Conservation (phyloP, 2,329 filamentous ascomycete species). For the Knoxdaviesia proteae region DNA sequence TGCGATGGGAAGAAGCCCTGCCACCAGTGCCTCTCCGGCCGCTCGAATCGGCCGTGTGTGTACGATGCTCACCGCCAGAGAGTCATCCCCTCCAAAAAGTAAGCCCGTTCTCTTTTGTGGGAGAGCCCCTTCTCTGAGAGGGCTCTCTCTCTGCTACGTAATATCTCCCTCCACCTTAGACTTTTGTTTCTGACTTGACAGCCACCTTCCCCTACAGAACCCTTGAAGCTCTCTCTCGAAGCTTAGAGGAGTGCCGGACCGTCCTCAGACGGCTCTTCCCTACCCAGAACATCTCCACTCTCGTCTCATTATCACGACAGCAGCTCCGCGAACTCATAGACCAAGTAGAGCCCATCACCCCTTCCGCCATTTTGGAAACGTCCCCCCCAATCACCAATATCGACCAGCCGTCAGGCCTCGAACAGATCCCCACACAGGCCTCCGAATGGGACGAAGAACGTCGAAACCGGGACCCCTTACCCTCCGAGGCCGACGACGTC, state of each 20-base stretch:
- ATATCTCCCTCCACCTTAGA: too few relatives aligned
- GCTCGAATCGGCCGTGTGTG: conserved; percentile 57
- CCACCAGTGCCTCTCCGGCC: conserved; percentile 63
- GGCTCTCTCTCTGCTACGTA: too few relatives aligned
- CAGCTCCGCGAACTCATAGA: conserved; percentile 37
- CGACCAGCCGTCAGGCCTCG: conserved; percentile 30
- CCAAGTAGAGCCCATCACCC: conserved; percentile 17
- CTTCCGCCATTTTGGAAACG: conserved; percentile 23
- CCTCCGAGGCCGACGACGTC: conserved; percentile 36
- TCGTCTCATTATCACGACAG: conserved; percentile 33
- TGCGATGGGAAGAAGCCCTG: conserved; percentile 69
- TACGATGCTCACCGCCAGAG: conserved; percentile 65
- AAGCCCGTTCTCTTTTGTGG: conserved; percentile 12
- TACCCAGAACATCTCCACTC: conserved; percentile 27
- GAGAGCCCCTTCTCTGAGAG: too few relatives aligned
- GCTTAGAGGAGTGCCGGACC: conserved; percentile 41
- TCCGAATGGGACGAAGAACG: conserved; percentile 47
- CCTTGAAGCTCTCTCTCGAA: conserved; percentile 41
- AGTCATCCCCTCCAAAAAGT: conserved; percentile 62
- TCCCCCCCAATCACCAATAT: conserved; percentile 30
- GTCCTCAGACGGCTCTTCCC: conserved; percentile 44
- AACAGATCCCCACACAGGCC: conserved; percentile 46
- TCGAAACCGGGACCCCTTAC: conserved; percentile 30
- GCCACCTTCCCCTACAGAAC: conserved; percentile 16
- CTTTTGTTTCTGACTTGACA: background rate